phyloP scores from a whole-genome alignment of 1,284 basidiomycete genomes.

The Cryptococcus neoformans region DNA sequence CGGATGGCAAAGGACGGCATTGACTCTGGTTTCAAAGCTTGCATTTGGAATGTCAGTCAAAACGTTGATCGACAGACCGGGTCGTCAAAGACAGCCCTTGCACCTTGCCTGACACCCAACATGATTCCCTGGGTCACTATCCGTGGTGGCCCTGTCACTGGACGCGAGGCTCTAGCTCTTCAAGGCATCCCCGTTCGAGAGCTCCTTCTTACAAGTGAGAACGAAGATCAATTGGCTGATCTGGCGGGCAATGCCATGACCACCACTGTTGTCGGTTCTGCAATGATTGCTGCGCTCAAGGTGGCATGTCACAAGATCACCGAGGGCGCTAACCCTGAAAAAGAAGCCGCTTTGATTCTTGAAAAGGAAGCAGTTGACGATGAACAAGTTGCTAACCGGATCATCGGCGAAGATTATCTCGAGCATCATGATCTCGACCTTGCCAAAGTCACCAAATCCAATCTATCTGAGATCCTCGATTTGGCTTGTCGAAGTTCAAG shows the following conservation, averaged over 20 bases:
- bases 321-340: slow-evolving; percentile 57
- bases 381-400: slow-evolving; percentile 54
- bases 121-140: slow-evolving; percentile 97
- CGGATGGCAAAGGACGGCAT: slow-evolving; percentile 75
- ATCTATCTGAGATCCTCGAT: slow-evolving; percentile 60
- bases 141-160: slow-evolving; percentile 94
- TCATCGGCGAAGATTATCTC: slow-evolving; percentile 70
- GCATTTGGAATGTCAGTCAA: slow-evolving; percentile 96
- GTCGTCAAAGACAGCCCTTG: slow-evolving; percentile 74
- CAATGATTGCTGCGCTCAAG: slow-evolving; percentile 78
- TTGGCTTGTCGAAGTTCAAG: slow-evolving; percentile 69
- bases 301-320: slow-evolving; percentile 64
- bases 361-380: slow-evolving; percentile 49
- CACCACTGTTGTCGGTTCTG: slow-evolving; percentile 89
- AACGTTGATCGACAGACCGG: slow-evolving; percentile 90
- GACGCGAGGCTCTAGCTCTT: slow-evolving; percentile 85
- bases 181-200: slow-evolving; percentile 92
- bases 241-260: slow-evolving; percentile 97
- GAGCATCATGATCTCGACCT: slow-evolving; percentile 64
- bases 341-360: slow-evolving; percentile 48
- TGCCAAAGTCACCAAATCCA: slow-evolving; percentile 54
- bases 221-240: slow-evolving; percentile 89
- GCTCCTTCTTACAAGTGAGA: slow-evolving; percentile 85
- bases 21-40: slow-evolving; percentile 85
- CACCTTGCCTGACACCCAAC: slow-evolving; percentile 87